Evolutionary conservation across 2,329 filamentous ascomycete genomes (phyloP).

Genomic region (Aspergillus proliferans): DNA sequence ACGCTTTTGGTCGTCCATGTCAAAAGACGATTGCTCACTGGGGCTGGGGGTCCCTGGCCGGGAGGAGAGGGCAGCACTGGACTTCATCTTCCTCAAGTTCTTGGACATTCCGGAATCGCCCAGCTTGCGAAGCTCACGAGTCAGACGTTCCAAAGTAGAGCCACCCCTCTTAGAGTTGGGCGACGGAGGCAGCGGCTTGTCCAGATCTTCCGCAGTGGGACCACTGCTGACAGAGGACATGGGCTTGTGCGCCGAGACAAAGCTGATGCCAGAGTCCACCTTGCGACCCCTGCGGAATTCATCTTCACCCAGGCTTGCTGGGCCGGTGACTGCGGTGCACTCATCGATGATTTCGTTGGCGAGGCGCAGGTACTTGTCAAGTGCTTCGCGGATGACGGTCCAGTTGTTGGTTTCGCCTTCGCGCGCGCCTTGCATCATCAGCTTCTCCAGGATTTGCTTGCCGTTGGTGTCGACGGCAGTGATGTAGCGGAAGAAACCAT

Average conservation of each 20-base stretch:
- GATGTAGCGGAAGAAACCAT: constrained; percentile 59
- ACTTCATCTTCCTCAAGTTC: constrained; percentile 44
- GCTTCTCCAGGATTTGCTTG: constrained; percentile 45
- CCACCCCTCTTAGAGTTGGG: constrained; percentile 29
- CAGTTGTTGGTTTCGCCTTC: constrained; percentile 52
- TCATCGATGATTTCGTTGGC: constrained; percentile 59
- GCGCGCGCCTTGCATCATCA: constrained; percentile 50
- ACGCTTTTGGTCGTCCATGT: constrained; percentile 45
- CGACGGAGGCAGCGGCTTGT: constrained; percentile 39
- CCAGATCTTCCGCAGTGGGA: constrained; percentile 24
- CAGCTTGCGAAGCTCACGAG: constrained; percentile 51
- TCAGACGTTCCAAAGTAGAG: constrained; percentile 55
- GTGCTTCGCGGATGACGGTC: constrained; percentile 41
- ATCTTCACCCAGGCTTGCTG: constrained; percentile 30
- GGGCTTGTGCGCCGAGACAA: constrained; percentile 37
- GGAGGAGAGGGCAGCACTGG: constrained; percentile 48
- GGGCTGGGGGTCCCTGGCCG: constrained; percentile 29
- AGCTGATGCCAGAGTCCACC: constrained; percentile 59
- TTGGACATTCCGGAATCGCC: constrained; percentile 21
- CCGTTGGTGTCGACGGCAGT: constrained; percentile 52
- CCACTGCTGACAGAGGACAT: constrained; percentile 36
- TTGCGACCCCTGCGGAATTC: constrained; percentile 46
- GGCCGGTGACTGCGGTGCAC: constrained; percentile 46
- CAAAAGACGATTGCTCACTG: constrained; percentile 37
- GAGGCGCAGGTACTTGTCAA: constrained; percentile 54